These are phyloP conservation scores for Penicillium frequentans DNA, from an alignment of 2,329 filamentous ascomycete genomes.

Conservation along the genomic window DNA sequence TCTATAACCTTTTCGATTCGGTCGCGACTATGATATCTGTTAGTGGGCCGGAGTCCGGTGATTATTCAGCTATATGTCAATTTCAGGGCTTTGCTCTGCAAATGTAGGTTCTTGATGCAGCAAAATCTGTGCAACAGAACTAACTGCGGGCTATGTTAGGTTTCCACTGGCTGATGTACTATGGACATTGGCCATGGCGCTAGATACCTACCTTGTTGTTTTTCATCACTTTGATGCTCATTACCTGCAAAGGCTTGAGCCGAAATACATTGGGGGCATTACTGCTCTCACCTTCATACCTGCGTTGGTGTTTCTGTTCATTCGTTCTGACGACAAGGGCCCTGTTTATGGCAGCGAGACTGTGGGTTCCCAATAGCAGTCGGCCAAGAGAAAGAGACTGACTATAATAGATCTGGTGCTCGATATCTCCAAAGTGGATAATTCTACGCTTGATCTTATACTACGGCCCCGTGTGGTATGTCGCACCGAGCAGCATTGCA, in stretches of 20 bases:
- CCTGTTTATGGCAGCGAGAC: constrained; percentile 39
- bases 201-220: constrained; percentile 39
- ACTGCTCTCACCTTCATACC: constrained; percentile 34
- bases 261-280: constrained; percentile 32
- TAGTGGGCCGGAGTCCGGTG: constrained; percentile 35
- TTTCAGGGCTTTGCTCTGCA: constrained; percentile 42
- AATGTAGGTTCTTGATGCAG: constrained; percentile 26
- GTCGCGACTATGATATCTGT: constrained; percentile 42
- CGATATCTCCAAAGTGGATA: constrained; percentile 39
- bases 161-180: constrained; percentile 41
- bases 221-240: constrained; percentile 35
- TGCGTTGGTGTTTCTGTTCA: constrained; percentile 36
- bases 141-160: constrained; percentile 19
- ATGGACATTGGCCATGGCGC: constrained; percentile 40
- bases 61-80: constrained; percentile 35
- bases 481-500: background rate
- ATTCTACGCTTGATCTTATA: constrained; percentile 37
- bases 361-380: constrained; percentile 19
- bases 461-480: constrained; percentile 39
- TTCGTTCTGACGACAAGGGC: constrained; percentile 30
- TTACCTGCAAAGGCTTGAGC: constrained; percentile 33
- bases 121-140: background rate
- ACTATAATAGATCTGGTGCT: constrained; percentile 36
- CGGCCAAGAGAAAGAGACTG: background rate
- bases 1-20: constrained; percentile 40